Evolutionary conservation across 2,329 filamentous ascomycete genomes (phyloP), one percentile per base, ranked within the genome.

Genomic region (Diplodia intermedia): DNA sequence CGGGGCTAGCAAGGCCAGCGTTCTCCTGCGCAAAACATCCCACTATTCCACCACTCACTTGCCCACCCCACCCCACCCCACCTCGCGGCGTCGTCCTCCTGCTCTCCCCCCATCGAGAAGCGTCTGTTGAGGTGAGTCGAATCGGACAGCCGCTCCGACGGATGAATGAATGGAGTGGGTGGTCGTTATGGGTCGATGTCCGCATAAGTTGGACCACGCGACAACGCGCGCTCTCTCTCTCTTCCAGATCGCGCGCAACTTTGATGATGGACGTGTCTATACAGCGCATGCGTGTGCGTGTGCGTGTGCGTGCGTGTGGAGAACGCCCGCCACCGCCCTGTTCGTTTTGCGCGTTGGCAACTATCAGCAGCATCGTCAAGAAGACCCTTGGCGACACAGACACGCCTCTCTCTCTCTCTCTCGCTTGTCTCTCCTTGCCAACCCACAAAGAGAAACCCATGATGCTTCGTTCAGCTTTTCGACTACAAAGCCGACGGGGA

Each of bases 111-210:
- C 40, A 14, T 33, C 40, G 11, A 15, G 7, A 9, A 9, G 9
- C 33, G 33, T 61, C 31, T n/a, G 57, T 61, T 61, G 57, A 60
- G 56, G 23, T 43, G 56, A 61, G 57, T 61, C 57, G 57, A 61
- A 18, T 50, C 57, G 57, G 18, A 61, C 29, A 50, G 31, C 23
- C 40, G 23, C 23, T 26, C 3, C 23, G 23, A 26, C 23, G 23
- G 23, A 26, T 26, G 2, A 26, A 26, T 26, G 23, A 26, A 26
- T 26, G 23, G 23, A 26, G 23, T 26, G 23, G 15, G 43, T 11
- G 8, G n/a, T 31, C 23, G 40, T 12, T 2, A 63, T 52, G 60
- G 60, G 23, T 20, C 33, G 29, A 63, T 63, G 60, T 63, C 60
- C 47, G 60, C 47, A 33, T 33, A 8, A 33, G 5, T 18, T 15